phyloP scores from a whole-genome alignment of 2,329 filamentous ascomycete species.

The Fusarium foetens region DNA sequence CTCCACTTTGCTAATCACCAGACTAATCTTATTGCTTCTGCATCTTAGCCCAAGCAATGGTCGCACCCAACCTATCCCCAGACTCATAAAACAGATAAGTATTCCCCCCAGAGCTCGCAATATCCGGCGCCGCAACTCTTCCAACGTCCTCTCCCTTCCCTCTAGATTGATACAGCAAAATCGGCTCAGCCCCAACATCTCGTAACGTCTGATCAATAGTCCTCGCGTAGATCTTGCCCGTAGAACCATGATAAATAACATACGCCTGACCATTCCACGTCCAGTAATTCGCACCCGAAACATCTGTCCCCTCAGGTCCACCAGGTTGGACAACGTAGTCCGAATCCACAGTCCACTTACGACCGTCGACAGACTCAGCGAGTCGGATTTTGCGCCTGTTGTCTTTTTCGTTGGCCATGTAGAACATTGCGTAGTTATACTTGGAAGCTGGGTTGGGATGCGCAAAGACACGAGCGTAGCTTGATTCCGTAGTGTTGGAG shows the following conservation, averaged over 20 bases:
- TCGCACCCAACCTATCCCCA: not conserved
- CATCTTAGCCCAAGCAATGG: constrained; percentile 22
- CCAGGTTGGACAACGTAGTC: constrained; percentile 16
- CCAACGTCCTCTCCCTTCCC: constrained; percentile 4
- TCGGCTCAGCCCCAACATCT: constrained; percentile 13
- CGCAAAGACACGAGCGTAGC: constrained; percentile 42
- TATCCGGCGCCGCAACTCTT: constrained; percentile 15
- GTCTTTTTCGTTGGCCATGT: constrained; percentile 42
- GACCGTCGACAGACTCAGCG: constrained; percentile 40
- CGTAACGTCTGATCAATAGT: constrained; percentile 26
- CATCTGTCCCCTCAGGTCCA: not conserved
- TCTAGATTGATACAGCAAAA: constrained; percentile 18
- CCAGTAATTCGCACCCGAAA: constrained; percentile 27
- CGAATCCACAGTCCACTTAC: constrained; percentile 27
- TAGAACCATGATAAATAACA: constrained; percentile 19
- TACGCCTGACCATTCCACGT: constrained; percentile 16
- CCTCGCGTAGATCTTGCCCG: constrained; percentile 14
- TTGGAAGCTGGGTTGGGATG: constrained; percentile 36
- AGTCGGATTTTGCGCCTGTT: constrained; percentile 41
- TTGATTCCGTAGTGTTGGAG: constrained; percentile 37
- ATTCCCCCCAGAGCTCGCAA: not conserved
- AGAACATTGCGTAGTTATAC: constrained; percentile 43
- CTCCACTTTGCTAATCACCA: fast-evolving
- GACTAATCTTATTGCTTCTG: not conserved
- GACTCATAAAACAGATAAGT: constrained; percentile 27